Evolutionary conservation across 495 filamentous ascomycete genomes (phyloP), one percentile per base, ranked within the genome.

Genomic region (Xylaria nigripes): DNA sequence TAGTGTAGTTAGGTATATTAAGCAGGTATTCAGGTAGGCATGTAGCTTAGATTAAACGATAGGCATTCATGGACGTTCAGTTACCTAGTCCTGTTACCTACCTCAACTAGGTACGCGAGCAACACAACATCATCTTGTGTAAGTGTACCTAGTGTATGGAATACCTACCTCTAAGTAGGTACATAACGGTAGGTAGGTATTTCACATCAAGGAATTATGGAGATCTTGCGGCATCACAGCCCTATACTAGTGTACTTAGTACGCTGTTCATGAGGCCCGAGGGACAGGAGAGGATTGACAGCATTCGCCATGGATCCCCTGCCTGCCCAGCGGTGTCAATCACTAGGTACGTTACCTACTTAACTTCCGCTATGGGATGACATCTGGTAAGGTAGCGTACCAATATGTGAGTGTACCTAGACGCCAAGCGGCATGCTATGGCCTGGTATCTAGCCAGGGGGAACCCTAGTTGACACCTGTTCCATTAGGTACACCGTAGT

Each of bases 301-400:
- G 25, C 45, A 30, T 42, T 27, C 18, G 40, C 32, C 53, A 55
- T 55, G 53, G 53, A 55, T 55, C 53, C 53, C 53, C 52, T 55
- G 46, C 40, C 48, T 23, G 32, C n/a, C 15, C 13, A 19, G 4
- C n/a, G n/a, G n/a, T n/a, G n/a, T n/a, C n/a, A n/a, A n/a, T n/a
- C n/a, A 7, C 7, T 40, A 18, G 15, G 36, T 40, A 40, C 16
- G 4, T 12, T 16, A 2, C n/a, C n/a, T 18, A 18, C n/a, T 36
- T 36, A 36, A 2, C 8, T 36, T 8, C 6, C 13, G 13, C 32
- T 15, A 19, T 15, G 6, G 15, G 41, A 15, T 22, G 41, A 7
- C 16, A 44, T 44, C 18, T 21, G 6, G 41, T 12, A 6, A 10
- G n/a, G 9, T 16, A 18, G 4, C 12, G 32, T 34, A 34, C 25